Percentiles rank a stretch among this genome's conserved stretches.
Evolutionary conservation across 805 yeast genomes (phyloP).

Genomic region (Cyberlindnera euphorbiae): DNA sequence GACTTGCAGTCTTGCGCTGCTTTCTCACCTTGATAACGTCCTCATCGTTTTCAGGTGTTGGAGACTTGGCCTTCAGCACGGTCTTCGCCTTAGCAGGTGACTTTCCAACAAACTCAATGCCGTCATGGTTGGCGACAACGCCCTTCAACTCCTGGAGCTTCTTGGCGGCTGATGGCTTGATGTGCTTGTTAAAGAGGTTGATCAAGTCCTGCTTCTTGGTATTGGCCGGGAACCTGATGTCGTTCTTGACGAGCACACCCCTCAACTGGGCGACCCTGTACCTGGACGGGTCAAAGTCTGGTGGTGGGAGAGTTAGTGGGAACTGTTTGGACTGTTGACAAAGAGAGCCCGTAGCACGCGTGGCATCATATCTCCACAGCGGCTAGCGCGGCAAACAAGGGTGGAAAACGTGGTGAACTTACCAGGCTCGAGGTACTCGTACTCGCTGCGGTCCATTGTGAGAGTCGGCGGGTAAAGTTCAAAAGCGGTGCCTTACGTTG

Average conservation of each 20-base stretch:
- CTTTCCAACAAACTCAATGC: slow-evolving; percentile 35
- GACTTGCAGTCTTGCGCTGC: not conserved
- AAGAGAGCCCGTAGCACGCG: no score
- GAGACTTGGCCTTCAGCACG: slow-evolving; percentile 1
- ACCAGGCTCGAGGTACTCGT: slow-evolving; percentile 35
- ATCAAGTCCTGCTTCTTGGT: slow-evolving; percentile 69
- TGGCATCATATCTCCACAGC: no score
- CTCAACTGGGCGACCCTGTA: slow-evolving; percentile 69
- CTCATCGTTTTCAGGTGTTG: not conserved
- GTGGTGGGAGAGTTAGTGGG: not conserved
- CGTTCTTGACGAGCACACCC: slow-evolving; percentile 55
- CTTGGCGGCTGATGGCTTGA: slow-evolving; percentile 44
- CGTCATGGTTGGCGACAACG: slow-evolving; percentile 31
- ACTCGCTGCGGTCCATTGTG: slow-evolving; percentile 33
- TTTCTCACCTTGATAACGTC: not conserved
- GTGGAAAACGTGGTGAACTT: slow-evolving; percentile 9
- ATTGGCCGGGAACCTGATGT: slow-evolving; percentile 53
- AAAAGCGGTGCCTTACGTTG: no score
- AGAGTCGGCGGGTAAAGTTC: no score
- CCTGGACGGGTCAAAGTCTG: slow-evolving; percentile 63
- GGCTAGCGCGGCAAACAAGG: no score
- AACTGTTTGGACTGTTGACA: not conserved
- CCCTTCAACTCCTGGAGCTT: slow-evolving; percentile 31
- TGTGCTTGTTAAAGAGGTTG: slow-evolving; percentile 48
- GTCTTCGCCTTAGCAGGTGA: slow-evolving; percentile 3